Percentiles rank a stretch among this genome's conserved stretches.
Conservation (phyloP, 202 grass and related monocot genomes). For the Hordeum pubiflorum region DNA sequence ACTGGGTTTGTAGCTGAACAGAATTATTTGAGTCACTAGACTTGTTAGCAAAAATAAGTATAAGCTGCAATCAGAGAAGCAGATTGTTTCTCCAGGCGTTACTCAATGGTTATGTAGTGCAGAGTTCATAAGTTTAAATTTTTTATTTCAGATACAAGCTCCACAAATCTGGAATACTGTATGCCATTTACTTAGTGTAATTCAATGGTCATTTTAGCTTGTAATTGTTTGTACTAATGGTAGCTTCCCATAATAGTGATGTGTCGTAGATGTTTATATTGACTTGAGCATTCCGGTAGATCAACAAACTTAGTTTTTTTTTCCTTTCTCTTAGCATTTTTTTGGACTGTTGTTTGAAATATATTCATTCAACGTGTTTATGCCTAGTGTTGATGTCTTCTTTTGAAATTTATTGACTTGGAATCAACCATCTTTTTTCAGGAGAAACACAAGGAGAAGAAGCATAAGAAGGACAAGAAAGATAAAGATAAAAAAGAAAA, state of each 20-base stretch:
- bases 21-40: not conserved
- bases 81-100: not conserved
- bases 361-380: not conserved
- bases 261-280: not conserved
- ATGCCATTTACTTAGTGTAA: not conserved
- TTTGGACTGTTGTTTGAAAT: not conserved
- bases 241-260: not conserved
- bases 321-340: not conserved
- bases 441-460: conserved; percentile 69
- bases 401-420: not conserved
- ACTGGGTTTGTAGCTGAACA: not conserved
- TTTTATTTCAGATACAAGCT: not conserved
- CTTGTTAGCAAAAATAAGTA: not conserved
- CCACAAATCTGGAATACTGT: not conserved
- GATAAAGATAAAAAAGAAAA: conserved; percentile 60
- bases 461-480: conserved; percentile 67
- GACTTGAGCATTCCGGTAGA: not conserved
- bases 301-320: not conserved
- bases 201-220: not conserved
- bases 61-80: not conserved
- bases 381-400: not conserved
- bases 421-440: conserved; percentile 10
- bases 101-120: conserved; percentile 9
- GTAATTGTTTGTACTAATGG: not conserved
- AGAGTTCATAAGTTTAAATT: not conserved